Base-by-base conservation (phyloP, 2,329 filamentous ascomycete genomes). In the Amylocarpus encephaloides region DNA sequence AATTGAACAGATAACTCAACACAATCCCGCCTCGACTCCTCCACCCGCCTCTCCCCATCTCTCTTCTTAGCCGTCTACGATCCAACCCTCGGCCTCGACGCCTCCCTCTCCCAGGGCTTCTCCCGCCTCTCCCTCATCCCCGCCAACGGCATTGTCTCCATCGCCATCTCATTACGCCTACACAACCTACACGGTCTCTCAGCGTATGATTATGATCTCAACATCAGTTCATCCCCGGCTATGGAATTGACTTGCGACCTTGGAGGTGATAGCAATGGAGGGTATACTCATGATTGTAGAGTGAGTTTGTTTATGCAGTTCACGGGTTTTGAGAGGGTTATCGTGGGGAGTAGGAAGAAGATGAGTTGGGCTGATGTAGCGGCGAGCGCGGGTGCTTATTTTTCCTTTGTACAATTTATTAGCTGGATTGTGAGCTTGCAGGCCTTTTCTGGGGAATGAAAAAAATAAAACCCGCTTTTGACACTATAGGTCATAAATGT, bases 81-180 rank as follows among this genome's bases (percentile, higher is more conserved):
- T 38, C 52, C 56, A 5, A 42, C 12, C 15, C 48, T 57, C 13
- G 43, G 41, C 12, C 22, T 59, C 30, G 26, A 39, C 18, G 22
- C 44, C 16, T 46, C 56, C 11, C 45, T 59, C 19, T 35, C 53
- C 5, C 41, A 15, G 6, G 56, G 55, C 13, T 59, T 49, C 32
- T 53, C 56, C 15, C 39, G 52, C n/a, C 46, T 59, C 47, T 46
- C 36, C 22, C 50, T 59, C 13, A 43, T 59, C 43, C 43, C 50
- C 40, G 56, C 56, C 3, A 55, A 59, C 33, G 50, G 49, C 13
- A 53, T 55, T 33, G 39, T 48, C 12, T 43, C 55, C 11, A 30
- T 59, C 13, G 57, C 56, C 32, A 35, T 57, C 5, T 52, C 48
- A 15, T 50, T 57, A 10, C 35, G 34, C 15, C 49, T 48, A 3